A percentile compares a stretch with the other conserved stretches of the same genome.
These are phyloP conservation scores for Eragrostis tef DNA, from an alignment of 202 grass and related monocot species.

Conservation along the genomic window DNA sequence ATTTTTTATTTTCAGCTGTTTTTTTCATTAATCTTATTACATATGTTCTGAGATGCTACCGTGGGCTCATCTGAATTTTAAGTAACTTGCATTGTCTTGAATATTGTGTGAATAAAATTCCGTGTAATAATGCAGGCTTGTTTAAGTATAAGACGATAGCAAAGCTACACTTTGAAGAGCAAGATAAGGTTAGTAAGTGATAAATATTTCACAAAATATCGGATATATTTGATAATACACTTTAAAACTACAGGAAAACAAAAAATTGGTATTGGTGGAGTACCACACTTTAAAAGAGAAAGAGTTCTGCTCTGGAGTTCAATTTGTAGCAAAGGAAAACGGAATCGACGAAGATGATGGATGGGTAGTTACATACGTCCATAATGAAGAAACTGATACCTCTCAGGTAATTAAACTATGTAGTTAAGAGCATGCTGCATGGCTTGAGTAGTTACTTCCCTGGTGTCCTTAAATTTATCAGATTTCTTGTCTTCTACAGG, in stretches of 20 bases:
- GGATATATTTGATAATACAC: not conserved
- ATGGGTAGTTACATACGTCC: constrained; percentile 51
- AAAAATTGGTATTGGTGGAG: constrained; percentile 41
- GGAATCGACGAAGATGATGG: constrained; percentile 49
- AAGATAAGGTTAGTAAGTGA: constrained; percentile 40
- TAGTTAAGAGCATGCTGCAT: not conserved
- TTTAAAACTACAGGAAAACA: constrained; percentile 23
- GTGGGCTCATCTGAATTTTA: not conserved
- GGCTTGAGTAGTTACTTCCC: not conserved
- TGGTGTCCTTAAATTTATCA: not conserved
- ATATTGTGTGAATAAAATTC: not conserved
- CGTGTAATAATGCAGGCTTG: constrained; percentile 32
- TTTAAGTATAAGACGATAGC: constrained; percentile 54
- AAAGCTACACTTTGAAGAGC: constrained; percentile 46
- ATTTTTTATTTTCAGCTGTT: not conserved
- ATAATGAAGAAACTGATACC: constrained; percentile 34
- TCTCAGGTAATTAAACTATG: constrained; percentile 35
- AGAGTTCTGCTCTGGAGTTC: constrained; percentile 44
- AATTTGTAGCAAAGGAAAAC: constrained; percentile 49
- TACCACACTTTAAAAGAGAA: constrained; percentile 33
- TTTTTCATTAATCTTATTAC: not conserved
- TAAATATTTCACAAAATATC: not conserved
- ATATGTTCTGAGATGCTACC: not conserved
- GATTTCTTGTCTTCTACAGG: constrained; percentile 33
- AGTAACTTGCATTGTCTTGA: not conserved